Conservation (phyloP, 2,329 filamentous ascomycete genomes). For the Exophiala viscosa region DNA sequence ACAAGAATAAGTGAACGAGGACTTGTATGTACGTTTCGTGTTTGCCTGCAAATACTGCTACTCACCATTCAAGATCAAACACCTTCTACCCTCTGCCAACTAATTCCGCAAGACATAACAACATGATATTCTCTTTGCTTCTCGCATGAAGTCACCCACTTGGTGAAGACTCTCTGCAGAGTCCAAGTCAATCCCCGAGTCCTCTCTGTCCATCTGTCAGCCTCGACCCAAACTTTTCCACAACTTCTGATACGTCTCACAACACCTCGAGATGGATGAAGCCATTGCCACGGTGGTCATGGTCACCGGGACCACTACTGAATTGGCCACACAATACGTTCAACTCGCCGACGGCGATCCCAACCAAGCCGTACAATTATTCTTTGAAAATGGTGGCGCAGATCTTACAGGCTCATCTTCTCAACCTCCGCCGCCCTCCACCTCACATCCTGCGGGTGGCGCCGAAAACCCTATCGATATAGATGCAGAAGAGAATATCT, state of each 20-base stretch:
- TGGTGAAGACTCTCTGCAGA: slow-evolving; percentile 1
- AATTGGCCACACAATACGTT: slow-evolving; percentile 77
- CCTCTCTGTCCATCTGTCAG: not conserved
- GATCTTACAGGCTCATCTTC: slow-evolving; percentile 48
- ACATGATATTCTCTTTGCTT: not conserved
- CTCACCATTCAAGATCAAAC: not conserved
- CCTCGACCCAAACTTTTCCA: not conserved
- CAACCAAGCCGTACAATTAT: slow-evolving; percentile 82
- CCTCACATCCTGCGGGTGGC: slow-evolving; percentile 12
- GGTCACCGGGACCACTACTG: slow-evolving; percentile 72
- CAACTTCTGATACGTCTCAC: not conserved
- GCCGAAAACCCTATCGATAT: slow-evolving; percentile 58
- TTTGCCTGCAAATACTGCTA: slow-evolving; percentile 1
- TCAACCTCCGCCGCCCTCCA: slow-evolving; percentile 31
- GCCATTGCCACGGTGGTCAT: slow-evolving; percentile 70
- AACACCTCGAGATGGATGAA: slow-evolving; percentile 57
- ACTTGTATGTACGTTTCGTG: not conserved
- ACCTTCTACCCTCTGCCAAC: slow-evolving; percentile 1
- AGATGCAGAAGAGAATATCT: slow-evolving; percentile 60
- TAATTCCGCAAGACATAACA: not conserved
- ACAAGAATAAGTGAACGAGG: not conserved
- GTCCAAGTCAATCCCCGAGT: not conserved
- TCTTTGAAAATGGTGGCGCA: slow-evolving; percentile 77
- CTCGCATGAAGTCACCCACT: slow-evolving; percentile 5
- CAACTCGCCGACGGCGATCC: slow-evolving; percentile 79